These are phyloP conservation scores for Westerdykella aurantiaca DNA, from an alignment of 2,329 filamentous ascomycete genomes.

Conservation along the genomic window DNA sequence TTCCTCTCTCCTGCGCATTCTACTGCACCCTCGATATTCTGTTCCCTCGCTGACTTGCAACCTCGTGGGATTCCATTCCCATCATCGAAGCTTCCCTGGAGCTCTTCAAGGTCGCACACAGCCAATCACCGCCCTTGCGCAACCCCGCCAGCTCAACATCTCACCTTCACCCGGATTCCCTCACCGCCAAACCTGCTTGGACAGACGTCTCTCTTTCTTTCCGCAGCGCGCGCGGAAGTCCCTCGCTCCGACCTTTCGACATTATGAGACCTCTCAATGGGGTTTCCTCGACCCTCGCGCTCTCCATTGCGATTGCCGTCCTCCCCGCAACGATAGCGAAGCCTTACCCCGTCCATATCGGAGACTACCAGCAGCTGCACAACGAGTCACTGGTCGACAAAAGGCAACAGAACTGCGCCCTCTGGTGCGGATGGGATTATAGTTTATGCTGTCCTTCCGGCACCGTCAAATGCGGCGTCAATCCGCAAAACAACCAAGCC, in stretches of 20 bases:
- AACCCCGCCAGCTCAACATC: conserved; percentile 9
- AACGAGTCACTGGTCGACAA: conserved; percentile 25
- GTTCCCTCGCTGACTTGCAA: background rate
- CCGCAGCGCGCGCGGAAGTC: background rate
- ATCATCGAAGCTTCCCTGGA: background rate
- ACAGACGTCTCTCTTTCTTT: background rate
- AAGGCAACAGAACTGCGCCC: conserved; percentile 13
- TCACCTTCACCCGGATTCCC: conserved; percentile 2
- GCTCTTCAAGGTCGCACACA: background rate
- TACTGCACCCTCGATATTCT: conserved; percentile 1
- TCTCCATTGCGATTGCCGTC: conserved; percentile 38
- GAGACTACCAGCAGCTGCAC: conserved; percentile 23
- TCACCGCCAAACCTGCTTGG: conserved; percentile 3
- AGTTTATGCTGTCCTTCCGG: conserved; percentile 33
- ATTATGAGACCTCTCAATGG: conserved; percentile 42
- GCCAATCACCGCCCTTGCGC: conserved; percentile 13
- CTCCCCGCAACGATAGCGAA: conserved; percentile 40
- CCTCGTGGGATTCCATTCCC: conserved; percentile 2
- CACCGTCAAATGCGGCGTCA: conserved; percentile 25
- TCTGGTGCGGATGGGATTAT: conserved; percentile 30
- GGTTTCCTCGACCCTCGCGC: conserved; percentile 67
- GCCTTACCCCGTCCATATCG: conserved; percentile 15
- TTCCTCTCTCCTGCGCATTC: conserved; percentile 3
- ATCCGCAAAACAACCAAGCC: conserved; percentile 8
- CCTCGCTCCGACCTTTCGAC: conserved; percentile 53